A percentile compares a stretch with the other conserved stretches of the same genome.
Evolutionary conservation across 1,284 basidiomycete genomes (phyloP).

Genomic region (Chalciporus sp.): DNA sequence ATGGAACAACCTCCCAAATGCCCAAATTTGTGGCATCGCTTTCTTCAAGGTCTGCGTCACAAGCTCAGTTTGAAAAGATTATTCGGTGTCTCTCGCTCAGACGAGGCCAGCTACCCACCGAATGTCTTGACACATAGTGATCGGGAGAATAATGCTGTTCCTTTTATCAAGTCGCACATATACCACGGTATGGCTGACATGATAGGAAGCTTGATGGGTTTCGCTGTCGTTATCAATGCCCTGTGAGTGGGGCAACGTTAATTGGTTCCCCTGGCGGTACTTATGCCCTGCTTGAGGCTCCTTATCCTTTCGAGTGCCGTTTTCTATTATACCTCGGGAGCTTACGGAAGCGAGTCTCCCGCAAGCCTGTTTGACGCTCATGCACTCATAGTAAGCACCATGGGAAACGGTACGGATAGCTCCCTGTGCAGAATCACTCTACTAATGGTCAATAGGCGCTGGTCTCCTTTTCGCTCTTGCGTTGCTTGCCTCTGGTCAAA

Average conservation of each 20-base stretch:
- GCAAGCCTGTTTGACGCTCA: slow-evolving; percentile 86
- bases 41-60: slow-evolving; percentile 7
- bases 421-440: slow-evolving; percentile 12
- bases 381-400: slow-evolving; percentile 61
- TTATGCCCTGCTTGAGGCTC: slow-evolving; percentile 48
- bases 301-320: slow-evolving; percentile 71
- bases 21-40: slow-evolving; percentile 9
- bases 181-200: slow-evolving; percentile 77
- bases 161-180: slow-evolving; percentile 76
- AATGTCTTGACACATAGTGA: slow-evolving; percentile 47
- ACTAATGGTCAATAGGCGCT: slow-evolving; percentile 48
- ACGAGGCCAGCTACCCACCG: slow-evolving; percentile 20
- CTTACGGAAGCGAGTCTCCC: slow-evolving; percentile 41
- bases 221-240: slow-evolving; percentile 88
- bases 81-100: slow-evolving; percentile 24
- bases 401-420: slow-evolving; percentile 66
- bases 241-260: slow-evolving; percentile 46
- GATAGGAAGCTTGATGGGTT: slow-evolving; percentile 67
- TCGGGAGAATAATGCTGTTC: slow-evolving; percentile 65
- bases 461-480: slow-evolving; percentile 87
- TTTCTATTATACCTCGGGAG: slow-evolving; percentile 63
- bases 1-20: background rate
- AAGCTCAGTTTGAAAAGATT: slow-evolving; percentile 22
- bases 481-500: slow-evolving; percentile 86
- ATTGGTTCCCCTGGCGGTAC: background rate